Conservation (phyloP, 2,329 filamentous ascomycete genomes). For the Capronia epimyces region DNA sequence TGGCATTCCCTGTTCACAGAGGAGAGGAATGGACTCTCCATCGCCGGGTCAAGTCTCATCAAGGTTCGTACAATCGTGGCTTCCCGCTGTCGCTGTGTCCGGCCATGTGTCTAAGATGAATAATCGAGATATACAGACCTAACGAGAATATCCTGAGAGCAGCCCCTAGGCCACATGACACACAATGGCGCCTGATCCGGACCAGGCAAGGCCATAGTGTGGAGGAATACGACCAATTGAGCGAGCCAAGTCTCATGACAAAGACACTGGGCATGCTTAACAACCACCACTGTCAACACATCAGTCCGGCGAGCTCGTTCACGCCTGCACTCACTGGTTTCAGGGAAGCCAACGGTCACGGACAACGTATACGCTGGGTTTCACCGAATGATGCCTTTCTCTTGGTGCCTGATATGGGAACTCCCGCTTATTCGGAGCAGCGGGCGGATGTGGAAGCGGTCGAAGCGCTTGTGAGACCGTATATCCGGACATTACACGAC, state of each 20-base stretch:
- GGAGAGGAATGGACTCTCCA: not conserved
- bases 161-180: not conserved
- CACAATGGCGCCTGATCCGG: slow-evolving; percentile 1
- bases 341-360: not conserved
- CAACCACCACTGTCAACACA: not conserved
- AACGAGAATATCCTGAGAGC: not conserved
- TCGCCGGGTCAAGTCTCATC: not conserved
- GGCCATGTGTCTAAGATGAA: not conserved
- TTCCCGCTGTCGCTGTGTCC: not conserved
- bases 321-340: not conserved
- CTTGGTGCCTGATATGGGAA: not conserved
- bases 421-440: not conserved
- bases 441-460: slow-evolving; percentile 1
- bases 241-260: not conserved
- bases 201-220: not conserved
- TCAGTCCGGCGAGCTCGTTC: not conserved
- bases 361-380: not conserved
- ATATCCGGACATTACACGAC: slow-evolving; percentile 41
- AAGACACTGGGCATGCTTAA: not conserved
- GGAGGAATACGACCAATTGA: slow-evolving; percentile 2
- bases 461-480: slow-evolving; percentile 15
- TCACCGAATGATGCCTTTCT: not conserved
- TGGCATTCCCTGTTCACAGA: not conserved
- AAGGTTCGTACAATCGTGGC: not conserved
- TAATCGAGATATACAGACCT: not conserved